Evolutionary conservation across 306 rosid genomes (phyloP).

Genomic region (Luffa aegyptiaca): DNA sequence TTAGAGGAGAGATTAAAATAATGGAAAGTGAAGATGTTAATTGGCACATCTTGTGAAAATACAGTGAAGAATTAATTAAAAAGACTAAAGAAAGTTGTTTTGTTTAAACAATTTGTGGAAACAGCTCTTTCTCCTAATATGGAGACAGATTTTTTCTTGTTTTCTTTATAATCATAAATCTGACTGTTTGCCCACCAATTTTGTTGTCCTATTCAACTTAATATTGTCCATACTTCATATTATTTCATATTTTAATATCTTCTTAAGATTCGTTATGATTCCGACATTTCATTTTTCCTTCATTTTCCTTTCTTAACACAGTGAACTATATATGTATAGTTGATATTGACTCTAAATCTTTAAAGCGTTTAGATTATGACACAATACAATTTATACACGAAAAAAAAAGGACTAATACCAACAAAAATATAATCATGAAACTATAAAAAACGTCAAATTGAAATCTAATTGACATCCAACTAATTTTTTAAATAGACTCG

Average conservation of each 20-base stretch:
- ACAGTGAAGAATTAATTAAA: neutral
- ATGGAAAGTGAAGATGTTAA: neutral
- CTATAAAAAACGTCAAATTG: neutral
- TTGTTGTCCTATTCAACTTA: neutral
- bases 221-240: neutral
- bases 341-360: too few species aligned
- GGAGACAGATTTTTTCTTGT: neutral
- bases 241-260: neutral
- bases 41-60: neutral
- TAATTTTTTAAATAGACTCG: neutral
- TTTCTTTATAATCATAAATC: neutral
- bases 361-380: too few species aligned
- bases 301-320: neutral
- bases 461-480: neutral
- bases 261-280: neutral
- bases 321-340: too few species aligned
- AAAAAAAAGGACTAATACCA: too few species aligned
- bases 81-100: neutral
- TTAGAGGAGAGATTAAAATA: neutral
- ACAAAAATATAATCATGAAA: too few species aligned
- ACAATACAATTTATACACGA: too few species aligned
- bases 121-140: neutral
- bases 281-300: too few species aligned
- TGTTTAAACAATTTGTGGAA: neutral
- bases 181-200: neutral